phyloP scores from a whole-genome alignment of 805 yeast genomes.

The Candida xiaguanensis region DNA sequence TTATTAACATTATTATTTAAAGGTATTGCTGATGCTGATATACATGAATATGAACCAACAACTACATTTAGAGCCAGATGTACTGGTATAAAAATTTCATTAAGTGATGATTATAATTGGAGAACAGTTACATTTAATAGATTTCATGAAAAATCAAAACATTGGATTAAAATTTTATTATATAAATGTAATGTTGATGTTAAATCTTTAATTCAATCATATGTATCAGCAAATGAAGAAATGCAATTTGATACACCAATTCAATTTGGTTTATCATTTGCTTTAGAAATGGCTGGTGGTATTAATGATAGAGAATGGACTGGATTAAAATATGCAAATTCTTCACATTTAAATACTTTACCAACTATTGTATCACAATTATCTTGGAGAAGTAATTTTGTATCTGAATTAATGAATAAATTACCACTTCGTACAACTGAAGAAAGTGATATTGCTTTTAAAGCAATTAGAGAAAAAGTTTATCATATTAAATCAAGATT shows the following conservation, averaged over 20 bases:
- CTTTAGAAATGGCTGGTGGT: constrained; percentile 80
- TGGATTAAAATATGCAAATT: constrained; percentile 38
- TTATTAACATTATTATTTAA: constrained; percentile 72
- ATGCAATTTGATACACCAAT: constrained; percentile 28
- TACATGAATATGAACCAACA: constrained; percentile 82
- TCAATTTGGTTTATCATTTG: constrained; percentile 84
- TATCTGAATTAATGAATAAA: constrained; percentile 29
- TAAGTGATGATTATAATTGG: constrained; percentile 77
- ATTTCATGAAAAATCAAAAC: constrained; percentile 54
- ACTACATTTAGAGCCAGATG: constrained; percentile 49
- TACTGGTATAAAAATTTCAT: constrained; percentile 48
- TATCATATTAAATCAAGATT: constrained; percentile 13
- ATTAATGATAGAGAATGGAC: constrained; percentile 68
- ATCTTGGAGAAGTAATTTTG: constrained; percentile 57
- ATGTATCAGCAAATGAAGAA: constrained; percentile 50
- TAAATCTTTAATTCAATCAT: constrained; percentile 74
- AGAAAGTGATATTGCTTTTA: constrained; percentile 25
- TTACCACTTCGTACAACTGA: constrained; percentile 13
- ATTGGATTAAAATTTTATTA: constrained; percentile 65
- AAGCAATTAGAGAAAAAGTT: constrained; percentile 25
- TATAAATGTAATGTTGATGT: constrained; percentile 65
- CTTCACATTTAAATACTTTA: constrained; percentile 47
- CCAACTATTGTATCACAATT: constrained; percentile 76
- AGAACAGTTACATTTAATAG: constrained; percentile 62
- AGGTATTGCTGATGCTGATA: constrained; percentile 78